Evolutionary conservation across 352 stramenopile species (phyloP).

Genomic region (Phytophthora podocarpi): DNA sequence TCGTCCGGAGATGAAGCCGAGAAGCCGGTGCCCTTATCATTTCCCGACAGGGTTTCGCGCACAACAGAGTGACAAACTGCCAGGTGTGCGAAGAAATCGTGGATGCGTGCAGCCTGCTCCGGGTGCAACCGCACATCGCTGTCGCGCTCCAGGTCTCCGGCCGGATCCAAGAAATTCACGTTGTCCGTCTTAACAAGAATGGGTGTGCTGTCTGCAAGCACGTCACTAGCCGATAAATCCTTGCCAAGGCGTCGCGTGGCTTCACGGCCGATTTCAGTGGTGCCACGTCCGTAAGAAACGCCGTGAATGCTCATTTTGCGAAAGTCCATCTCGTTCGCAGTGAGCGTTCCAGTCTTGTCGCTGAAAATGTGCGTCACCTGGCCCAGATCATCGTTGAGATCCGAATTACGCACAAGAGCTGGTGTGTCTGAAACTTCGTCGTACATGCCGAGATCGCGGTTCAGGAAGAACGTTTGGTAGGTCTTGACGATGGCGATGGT

Average conservation of each 20-base stretch:
- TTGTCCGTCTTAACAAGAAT: slow-evolving; percentile 67
- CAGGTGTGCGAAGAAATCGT: slow-evolving; percentile 82
- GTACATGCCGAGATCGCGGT: slow-evolving; percentile 88
- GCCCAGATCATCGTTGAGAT: slow-evolving; percentile 87
- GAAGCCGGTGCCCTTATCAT: slow-evolving; percentile 53
- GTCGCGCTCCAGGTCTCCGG: slow-evolving; percentile 64
- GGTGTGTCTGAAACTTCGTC: slow-evolving; percentile 80
- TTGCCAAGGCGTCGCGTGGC: slow-evolving; percentile 73
- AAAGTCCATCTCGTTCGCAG: slow-evolving; percentile 90
- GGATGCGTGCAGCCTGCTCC: slow-evolving; percentile 72
- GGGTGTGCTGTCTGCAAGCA: slow-evolving; percentile 70
- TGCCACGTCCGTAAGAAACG: slow-evolving; percentile 80
- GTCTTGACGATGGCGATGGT: slow-evolving; percentile 88
- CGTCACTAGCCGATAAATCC: slow-evolving; percentile 74
- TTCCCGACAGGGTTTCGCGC: slow-evolving; percentile 61
- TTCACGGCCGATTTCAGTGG: slow-evolving; percentile 84
- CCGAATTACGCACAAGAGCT: slow-evolving; percentile 79
- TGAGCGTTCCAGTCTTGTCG: slow-evolving; percentile 88
- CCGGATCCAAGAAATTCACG: slow-evolving; percentile 83
- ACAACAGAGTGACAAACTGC: slow-evolving; percentile 89
- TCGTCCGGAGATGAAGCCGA: slow-evolving; percentile 86
- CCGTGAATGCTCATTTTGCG: slow-evolving; percentile 89
- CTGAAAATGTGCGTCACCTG: slow-evolving; percentile 91
- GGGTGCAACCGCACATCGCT: slow-evolving; percentile 46
- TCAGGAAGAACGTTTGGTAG: slow-evolving; percentile 88